Evolutionary conservation across 176 grass and related monocot genomes (phyloP), one percentile per base, ranked within the genome.

Genomic region (Carex pumila): DNA sequence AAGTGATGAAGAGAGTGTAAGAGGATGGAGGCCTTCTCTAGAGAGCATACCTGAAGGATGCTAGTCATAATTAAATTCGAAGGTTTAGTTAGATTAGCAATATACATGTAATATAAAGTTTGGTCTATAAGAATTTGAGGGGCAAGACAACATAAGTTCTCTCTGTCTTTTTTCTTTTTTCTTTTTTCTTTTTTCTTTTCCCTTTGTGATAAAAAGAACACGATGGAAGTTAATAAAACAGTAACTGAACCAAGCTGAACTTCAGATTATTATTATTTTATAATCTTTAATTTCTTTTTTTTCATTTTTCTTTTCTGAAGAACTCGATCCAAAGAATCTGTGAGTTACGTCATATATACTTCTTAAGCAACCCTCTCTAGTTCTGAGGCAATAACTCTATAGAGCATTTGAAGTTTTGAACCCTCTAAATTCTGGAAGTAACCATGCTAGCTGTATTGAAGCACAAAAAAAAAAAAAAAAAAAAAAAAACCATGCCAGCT

Each of bases 31-130:
- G 52, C 93, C 93, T 32, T 87, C 85, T 73, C 64, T 95, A 59
- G 68, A 88, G 36, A 92, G 93, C 80, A 95, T 95, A 92, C 91
- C 89, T 7, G 93, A 95, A 81, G 85, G 74, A 79, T 86, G 66
- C 62, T 87, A 89, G 83, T 80, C 43, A 11, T 88, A 80, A 72
- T 50, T 39, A 36, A 18, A 47, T 31, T 25, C 25, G 50, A 22
- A 22, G 13, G 21, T 55, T 74, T 73, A 59, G 18, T 77, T 88
- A 73, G 61, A 18, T 84, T 55, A 59, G 49, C 75, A 3, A 71
- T 62, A 54, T 68, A 65, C 21, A 61, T 65, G 45, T 74, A 83
- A 65, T 57, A 79, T 89, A 14, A 80, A 69, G 22, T 85, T 34
- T 54, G n/a, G n/a, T n/a, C n/a, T n/a, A n/a, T 14, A 21, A 88